Percentiles rank a stretch among this genome's conserved stretches.
Evolutionary conservation across 164 flowering plant genomes (phyloP).

Genomic region (Vitis amurensis): DNA sequence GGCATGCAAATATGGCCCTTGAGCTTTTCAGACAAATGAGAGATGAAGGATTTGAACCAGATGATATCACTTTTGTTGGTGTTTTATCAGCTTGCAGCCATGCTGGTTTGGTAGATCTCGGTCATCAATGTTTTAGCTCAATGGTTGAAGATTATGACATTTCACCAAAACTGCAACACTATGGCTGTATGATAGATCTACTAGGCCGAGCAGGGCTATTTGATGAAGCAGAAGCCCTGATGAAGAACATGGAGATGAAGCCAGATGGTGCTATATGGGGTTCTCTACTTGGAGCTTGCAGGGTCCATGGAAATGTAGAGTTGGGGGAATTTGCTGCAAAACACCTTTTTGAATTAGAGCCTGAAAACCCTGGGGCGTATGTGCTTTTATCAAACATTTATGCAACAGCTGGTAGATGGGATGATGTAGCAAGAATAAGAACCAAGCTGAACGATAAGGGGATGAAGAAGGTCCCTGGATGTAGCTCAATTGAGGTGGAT

Average conservation of each 20-base stretch:
- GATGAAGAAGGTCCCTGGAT: constrained; percentile 65
- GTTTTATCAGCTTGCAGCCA: constrained; percentile 70
- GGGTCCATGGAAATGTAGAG: constrained; percentile 38
- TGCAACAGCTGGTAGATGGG: constrained; percentile 63
- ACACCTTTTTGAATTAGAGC: constrained; percentile 53
- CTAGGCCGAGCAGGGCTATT: constrained; percentile 61
- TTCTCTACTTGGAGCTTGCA: constrained; percentile 65
- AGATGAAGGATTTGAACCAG: constrained; percentile 49
- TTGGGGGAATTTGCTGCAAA: constrained; percentile 46
- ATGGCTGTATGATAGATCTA: constrained; percentile 70
- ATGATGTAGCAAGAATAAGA: constrained; percentile 57
- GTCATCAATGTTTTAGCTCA: constrained; percentile 42
- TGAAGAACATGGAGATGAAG: constrained; percentile 44
- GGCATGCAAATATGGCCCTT: constrained; percentile 43
- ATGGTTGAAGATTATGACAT: constrained; percentile 44
- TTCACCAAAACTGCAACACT: constrained; percentile 55
- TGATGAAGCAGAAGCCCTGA: constrained; percentile 52
- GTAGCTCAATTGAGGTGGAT: constrained; percentile 63
- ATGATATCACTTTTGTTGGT: constrained; percentile 65
- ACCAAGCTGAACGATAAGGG: constrained; percentile 44
- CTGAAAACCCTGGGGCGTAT: constrained; percentile 54
- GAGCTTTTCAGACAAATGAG: constrained; percentile 50
- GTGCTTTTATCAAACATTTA: constrained; percentile 61
- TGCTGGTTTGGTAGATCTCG: constrained; percentile 52
- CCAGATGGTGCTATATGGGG: constrained; percentile 75